Percentiles rank a stretch among this genome's conserved stretches.
Conservation (phyloP, 768 basidiomycete genomes). For the Polyporus arcularius region DNA sequence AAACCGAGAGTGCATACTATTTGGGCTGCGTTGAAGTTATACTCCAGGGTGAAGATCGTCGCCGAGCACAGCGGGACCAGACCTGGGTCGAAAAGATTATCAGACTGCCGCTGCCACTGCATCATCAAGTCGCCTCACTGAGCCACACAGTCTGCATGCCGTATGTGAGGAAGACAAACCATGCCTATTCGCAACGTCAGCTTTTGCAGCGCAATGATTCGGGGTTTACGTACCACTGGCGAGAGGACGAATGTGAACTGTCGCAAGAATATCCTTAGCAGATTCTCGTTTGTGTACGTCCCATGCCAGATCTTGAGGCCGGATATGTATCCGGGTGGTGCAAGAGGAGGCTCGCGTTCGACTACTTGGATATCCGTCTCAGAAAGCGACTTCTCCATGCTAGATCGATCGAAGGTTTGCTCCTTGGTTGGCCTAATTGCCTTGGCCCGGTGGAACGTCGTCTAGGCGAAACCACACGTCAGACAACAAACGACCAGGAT, state of each 20-base stretch:
- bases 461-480: no score
- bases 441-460: constrained; percentile 34
- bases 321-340: constrained; percentile 32
- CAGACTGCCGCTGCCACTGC: constrained; percentile 23
- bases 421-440: not conserved
- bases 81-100: constrained; percentile 32
- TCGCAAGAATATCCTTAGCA: constrained; percentile 39
- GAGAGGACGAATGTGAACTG: constrained; percentile 47
- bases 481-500: no score
- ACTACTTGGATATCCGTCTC: constrained; percentile 8
- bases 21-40: constrained; percentile 43
- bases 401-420: constrained; percentile 6
- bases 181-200: constrained; percentile 27
- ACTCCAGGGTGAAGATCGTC: constrained; percentile 46
- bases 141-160: constrained; percentile 49
- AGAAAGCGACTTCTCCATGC: constrained; percentile 11
- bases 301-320: constrained; percentile 41
- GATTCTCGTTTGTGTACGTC: constrained; percentile 35
- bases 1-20: constrained; percentile 23
- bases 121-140: constrained; percentile 29
- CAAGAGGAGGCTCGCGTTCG: not conserved
- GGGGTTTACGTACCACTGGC: constrained; percentile 36
- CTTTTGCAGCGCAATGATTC: not conserved
- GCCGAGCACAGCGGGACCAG: constrained; percentile 46
- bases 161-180: constrained; percentile 40